Evolutionary conservation across 2,329 filamentous ascomycete species (phyloP), one percentile per base, ranked within the genome.

Genomic region (Ramichloridium luteum): DNA sequence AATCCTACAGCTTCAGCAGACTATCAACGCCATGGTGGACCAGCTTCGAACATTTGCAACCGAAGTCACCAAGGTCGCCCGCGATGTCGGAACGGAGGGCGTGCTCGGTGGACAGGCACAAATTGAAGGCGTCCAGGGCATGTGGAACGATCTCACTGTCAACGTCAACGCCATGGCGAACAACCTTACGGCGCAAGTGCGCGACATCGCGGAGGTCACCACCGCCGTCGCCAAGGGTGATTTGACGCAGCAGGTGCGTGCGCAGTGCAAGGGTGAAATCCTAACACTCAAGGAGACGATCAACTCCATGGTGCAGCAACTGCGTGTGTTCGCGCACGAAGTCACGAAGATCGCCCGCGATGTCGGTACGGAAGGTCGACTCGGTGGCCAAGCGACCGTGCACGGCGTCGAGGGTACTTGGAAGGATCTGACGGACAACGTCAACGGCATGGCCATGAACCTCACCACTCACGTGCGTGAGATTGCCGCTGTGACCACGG

Each of bases 1-100:
- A 62, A 96, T 98, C 47, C 63, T 92, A 31, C 83, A 93, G 54
- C 67, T 98, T 36, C 94, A 98, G 61, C 83, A 90, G 50, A 98
- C 88, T 1, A 75, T 77, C 49, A 77, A 77, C 44, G 68, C 65
- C 46, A 77, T 77, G 73, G 73, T 77, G 54, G 72, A 75, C 43
- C 67, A 74, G 45, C 55, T 77, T n/a, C 71, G 73, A 40, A 74
- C 70, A 0, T 77, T 76, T 48, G 72, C 72, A 13, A 74, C 72
- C 30, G 68, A 77, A 53, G 72, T 77, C 41, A 74, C 71, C 34
- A 72, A 72, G 50, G 72, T 77, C 29, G 71, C 72, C 31, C 65
- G 70, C 43, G 72, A 77, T 54, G 72, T 77, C 55, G 72, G 72
- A 27, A 75, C 70, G 6, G 72, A 76, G 44, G 72, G 72, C 50